These are phyloP conservation scores for Albophoma yamanashiensis DNA, from an alignment of 2,329 filamentous ascomycete species.

Conservation along the genomic window DNA sequence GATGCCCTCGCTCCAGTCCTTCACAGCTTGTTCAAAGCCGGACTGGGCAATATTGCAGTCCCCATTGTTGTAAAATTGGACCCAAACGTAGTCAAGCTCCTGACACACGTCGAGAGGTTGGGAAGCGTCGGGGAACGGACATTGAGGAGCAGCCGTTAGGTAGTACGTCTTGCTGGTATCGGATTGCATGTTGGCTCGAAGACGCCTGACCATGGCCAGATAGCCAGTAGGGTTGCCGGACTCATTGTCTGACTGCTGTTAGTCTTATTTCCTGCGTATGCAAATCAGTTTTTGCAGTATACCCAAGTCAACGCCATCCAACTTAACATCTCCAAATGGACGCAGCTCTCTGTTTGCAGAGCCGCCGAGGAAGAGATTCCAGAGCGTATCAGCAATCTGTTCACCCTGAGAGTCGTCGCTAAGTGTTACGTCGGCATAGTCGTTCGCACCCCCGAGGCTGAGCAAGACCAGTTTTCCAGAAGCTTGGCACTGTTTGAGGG, in stretches of 20 bases:
- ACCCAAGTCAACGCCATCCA: conserved; percentile 62
- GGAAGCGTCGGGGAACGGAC: conserved; percentile 43
- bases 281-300: neutral
- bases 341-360: conserved; percentile 35
- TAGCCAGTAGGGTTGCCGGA: conserved; percentile 50
- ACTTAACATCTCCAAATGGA: conserved; percentile 53
- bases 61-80: conserved; percentile 59
- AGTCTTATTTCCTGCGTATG: neutral
- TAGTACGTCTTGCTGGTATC: neutral
- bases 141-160: neutral
- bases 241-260: conserved; percentile 26
- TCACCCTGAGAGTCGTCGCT: conserved; percentile 30
- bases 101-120: conserved; percentile 20
- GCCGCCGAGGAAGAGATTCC: conserved; percentile 52
- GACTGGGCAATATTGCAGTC: conserved; percentile 42
- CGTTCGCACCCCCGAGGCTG: neutral
- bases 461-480: neutral
- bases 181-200: conserved; percentile 46
- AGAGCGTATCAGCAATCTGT: conserved; percentile 48
- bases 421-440: neutral
- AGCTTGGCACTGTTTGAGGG: neutral
- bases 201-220: conserved; percentile 47
- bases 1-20: conserved; percentile 53
- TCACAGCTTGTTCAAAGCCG: conserved; percentile 49
- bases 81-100: conserved; percentile 39